Base-by-base conservation (phyloP, 179 eudicot genomes). In the Heliamphora pulchella region DNA sequence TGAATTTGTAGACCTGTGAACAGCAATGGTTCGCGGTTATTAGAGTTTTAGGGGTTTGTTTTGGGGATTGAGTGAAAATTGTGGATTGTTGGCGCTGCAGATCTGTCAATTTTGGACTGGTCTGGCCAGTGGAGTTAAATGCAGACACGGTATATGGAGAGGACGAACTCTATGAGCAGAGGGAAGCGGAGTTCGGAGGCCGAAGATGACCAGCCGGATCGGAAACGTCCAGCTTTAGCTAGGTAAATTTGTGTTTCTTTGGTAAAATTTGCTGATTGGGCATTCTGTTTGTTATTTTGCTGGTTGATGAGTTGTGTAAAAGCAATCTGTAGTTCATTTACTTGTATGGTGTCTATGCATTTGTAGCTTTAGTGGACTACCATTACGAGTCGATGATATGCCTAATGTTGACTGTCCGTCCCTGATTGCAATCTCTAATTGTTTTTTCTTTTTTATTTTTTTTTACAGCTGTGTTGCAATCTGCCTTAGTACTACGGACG, bases 181-280 rank as follows among this genome's bases (percentile, higher is more conserved):
- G 98, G 92, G 20, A 92, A 94, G 80, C 70, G 98, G 82, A 83
- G 86, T 64, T 89, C 93, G 87, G 98, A 93, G 63, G 89, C 87
- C 64, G 96, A 82, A 59, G 91, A 89, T 58, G 93, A 91, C 22
- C 91, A 87, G 83, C 97, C 93, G 1, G 96, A 91, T 77, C 83
- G 92, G 46, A 94, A 94, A 87, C 84, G 94, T 74, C 98, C 96
- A 2, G 98, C 96, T 79, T 82, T 94, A 76, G 97, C 97, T 81
- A 92, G 98, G 98, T 92, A 79, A 62, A 41, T 80, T 43, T 17
- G 66, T 22, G 76, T 8, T 72, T 76, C 71, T 44, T 50, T 48
- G 79, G 31, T 7, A 5, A 13, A 59, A 59, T 59, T 8, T 3
- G 41, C n/a, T n/a, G 54, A 15, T 59, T 75, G 59, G 62, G 4